A percentile compares a stretch with the other conserved stretches of the same genome.
Conservation (phyloP, 2,329 filamentous ascomycete species). For the Alternaria gaisen region DNA sequence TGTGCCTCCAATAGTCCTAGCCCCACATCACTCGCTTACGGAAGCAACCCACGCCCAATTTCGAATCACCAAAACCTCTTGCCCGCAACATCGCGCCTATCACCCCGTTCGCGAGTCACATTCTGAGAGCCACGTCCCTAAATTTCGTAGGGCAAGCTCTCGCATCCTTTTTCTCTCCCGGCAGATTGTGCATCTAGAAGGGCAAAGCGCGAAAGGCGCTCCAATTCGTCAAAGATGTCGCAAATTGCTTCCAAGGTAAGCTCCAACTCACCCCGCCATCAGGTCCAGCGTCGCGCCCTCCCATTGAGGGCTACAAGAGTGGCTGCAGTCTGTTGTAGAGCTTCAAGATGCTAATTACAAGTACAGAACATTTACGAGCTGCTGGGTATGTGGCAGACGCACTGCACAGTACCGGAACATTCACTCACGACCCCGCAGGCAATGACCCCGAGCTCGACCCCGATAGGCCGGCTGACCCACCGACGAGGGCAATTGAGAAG, state of each 20-base stretch:
- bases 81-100: constrained; percentile 42
- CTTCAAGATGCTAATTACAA: constrained; percentile 48
- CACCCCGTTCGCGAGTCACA: constrained; percentile 38
- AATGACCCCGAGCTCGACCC: constrained; percentile 75
- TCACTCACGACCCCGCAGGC: constrained; percentile 58
- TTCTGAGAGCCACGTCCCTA: constrained; percentile 52
- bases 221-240: constrained; percentile 52
- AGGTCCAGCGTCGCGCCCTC: constrained; percentile 17
- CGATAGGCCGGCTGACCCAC: constrained; percentile 78
- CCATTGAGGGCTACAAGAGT: constrained; percentile 16
- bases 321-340: constrained; percentile 2
- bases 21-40: constrained; percentile 22
- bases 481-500: constrained; percentile 91
- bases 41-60: constrained; percentile 23
- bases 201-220: constrained; percentile 57
- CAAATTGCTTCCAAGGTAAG: constrained; percentile 56
- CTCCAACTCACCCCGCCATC: constrained; percentile 26
- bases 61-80: constrained; percentile 35
- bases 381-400: constrained; percentile 75
- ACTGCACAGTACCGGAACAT: constrained; percentile 18
- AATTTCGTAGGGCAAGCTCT: constrained; percentile 51
- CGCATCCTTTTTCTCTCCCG: constrained; percentile 38
- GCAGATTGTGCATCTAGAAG: constrained; percentile 55
- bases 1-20: constrained; percentile 20
- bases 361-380: constrained; percentile 94